These are phyloP conservation scores for Fraxinus angustifolia DNA, from an alignment of 305 asterid species.

Conservation along the genomic window DNA sequence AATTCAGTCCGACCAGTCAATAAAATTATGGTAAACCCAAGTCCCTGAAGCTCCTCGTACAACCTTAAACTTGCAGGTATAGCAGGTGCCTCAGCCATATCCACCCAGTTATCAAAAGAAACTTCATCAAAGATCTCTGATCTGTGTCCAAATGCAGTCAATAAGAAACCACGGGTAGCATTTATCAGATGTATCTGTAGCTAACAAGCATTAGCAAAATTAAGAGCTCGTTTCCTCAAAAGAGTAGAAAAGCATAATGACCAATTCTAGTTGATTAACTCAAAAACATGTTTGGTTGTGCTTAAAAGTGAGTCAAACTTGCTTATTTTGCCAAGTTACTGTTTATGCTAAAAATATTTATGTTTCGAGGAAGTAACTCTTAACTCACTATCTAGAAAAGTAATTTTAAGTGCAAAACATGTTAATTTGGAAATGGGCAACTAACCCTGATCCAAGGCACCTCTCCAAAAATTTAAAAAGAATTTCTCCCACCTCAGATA, in stretches of 20 bases:
- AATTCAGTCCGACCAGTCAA: constrained; percentile 55
- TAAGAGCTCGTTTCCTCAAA: neutral
- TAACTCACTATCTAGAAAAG: neutral
- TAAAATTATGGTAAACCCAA: constrained; percentile 46
- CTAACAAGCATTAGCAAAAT: neutral
- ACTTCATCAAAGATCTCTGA: constrained; percentile 48
- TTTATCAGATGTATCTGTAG: neutral
- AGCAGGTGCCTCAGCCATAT: constrained; percentile 58
- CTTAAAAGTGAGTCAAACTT: neutral
- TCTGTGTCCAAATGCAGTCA: constrained; percentile 26
- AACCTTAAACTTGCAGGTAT: constrained; percentile 46
- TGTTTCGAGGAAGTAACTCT: neutral
- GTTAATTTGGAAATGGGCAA: neutral
- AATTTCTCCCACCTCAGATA: neutral
- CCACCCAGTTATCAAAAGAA: constrained; percentile 60
- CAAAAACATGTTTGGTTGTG: neutral
- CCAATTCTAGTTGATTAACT: neutral
- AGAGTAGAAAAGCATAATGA: neutral
- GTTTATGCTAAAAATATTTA: neutral
- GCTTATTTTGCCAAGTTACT: neutral
- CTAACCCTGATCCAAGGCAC: neutral
- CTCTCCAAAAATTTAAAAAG: neutral
- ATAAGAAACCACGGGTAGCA: neutral
- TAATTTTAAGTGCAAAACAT: neutral
- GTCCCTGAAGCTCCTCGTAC: constrained; percentile 41